Conservation (phyloP, 768 basidiomycete species). For the Naematelia encephala region DNA sequence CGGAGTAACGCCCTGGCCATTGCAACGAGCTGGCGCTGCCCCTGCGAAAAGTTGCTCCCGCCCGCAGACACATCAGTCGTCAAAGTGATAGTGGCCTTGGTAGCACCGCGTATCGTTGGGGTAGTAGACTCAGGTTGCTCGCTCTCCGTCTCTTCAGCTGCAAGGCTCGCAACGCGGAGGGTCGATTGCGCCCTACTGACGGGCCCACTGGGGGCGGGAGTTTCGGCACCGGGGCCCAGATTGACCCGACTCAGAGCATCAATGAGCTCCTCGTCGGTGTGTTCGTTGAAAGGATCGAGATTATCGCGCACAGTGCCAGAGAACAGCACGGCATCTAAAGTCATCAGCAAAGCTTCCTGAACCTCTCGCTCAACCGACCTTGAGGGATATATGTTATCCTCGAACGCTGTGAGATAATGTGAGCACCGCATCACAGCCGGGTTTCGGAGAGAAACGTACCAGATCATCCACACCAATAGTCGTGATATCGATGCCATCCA, state of each 20-base stretch:
- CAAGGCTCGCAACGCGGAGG: conserved; percentile 17
- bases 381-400: conserved; percentile 54
- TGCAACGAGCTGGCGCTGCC: conserved; percentile 67
- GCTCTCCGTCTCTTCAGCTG: conserved; percentile 18
- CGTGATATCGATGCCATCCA: conserved; percentile 85
- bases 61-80: conserved; percentile 79
- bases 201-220: conserved; percentile 45
- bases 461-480: conserved; percentile 80
- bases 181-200: conserved; percentile 29
- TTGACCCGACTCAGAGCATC: conserved; percentile 67
- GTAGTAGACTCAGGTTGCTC: conserved; percentile 7
- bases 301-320: conserved; percentile 50
- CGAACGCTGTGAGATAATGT: conserved; percentile 29
- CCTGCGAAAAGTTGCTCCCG: conserved; percentile 87
- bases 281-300: conserved; percentile 47
- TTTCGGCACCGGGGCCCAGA: conserved; percentile 58
- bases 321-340: conserved; percentile 49
- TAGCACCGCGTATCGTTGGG: conserved; percentile 2
- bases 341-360: neutral
- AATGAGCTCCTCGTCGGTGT: conserved; percentile 41
- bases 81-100: conserved; percentile 56
- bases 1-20: conserved; percentile 34
- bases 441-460: conserved; percentile 48
- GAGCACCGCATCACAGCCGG: conserved; percentile 7
- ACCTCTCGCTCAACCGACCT: conserved; percentile 27